A percentile compares a stretch with the other conserved stretches of the same genome.
These are phyloP conservation scores for Ceratobasidium sp. DNA, from an alignment of 1,284 basidiomycete species.

Conservation along the genomic window DNA sequence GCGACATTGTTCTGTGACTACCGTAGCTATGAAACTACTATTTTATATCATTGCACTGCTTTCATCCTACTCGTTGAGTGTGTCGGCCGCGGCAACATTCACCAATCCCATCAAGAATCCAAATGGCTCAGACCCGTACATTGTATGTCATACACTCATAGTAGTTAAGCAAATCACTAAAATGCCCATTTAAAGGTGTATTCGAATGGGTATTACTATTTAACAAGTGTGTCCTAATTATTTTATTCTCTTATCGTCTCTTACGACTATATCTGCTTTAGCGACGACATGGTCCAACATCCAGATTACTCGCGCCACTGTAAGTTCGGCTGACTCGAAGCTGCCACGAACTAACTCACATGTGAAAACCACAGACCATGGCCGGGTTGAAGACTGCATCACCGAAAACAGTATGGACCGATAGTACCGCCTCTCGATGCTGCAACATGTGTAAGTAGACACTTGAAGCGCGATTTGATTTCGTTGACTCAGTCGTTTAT, in stretches of 20 bases:
- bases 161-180: background rate
- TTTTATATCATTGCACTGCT: background rate
- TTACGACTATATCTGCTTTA: too few species aligned
- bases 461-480: too few species aligned
- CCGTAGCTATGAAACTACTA: background rate
- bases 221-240: background rate
- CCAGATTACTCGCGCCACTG: constrained; percentile 58
- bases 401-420: constrained; percentile 59
- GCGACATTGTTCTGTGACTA: background rate
- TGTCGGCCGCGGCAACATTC: background rate
- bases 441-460: constrained; percentile 58
- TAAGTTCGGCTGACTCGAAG: background rate
- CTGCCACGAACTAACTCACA: too few species aligned
- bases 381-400: constrained; percentile 60
- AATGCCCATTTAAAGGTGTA: background rate
- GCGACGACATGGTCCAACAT: constrained; percentile 62
- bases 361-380: constrained; percentile 52
- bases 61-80: background rate
- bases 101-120: background rate
- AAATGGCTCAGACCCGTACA: background rate
- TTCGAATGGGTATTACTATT: background rate
- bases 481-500: too few species aligned
- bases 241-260: background rate
- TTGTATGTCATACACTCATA: background rate
- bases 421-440: constrained; percentile 59